Percentiles rank a stretch among this genome's conserved stretches.
These are phyloP conservation scores for Serendipita sp. DNA, from an alignment of 768 basidiomycete species.

Conservation along the genomic window DNA sequence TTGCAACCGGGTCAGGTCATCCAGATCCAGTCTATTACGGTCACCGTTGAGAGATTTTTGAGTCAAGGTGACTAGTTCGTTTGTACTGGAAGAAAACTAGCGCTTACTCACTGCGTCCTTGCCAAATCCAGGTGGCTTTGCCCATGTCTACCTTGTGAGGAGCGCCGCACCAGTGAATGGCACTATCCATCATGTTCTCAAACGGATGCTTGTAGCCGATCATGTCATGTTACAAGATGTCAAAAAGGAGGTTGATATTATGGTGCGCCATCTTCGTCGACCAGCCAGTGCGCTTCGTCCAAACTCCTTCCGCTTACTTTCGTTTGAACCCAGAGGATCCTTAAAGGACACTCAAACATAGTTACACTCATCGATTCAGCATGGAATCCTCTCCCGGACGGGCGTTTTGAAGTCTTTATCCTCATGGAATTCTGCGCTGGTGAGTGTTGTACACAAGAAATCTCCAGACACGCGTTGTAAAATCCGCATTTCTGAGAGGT, in stretches of 20 bases:
- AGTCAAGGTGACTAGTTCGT: constrained; percentile 52
- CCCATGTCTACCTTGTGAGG: constrained; percentile 90
- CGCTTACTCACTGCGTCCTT: background rate
- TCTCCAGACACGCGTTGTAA: no score
- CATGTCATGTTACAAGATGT: constrained; percentile 85
- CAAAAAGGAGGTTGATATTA: constrained; percentile 95
- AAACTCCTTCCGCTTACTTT: constrained; percentile 12
- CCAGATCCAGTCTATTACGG: constrained; percentile 72
- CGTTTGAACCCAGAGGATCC: constrained; percentile 43
- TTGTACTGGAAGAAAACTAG: background rate
- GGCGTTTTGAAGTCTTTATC: constrained; percentile 89
- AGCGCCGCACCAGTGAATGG: constrained; percentile 76
- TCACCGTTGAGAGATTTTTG: constrained; percentile 87
- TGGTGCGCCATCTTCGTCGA: constrained; percentile 39
- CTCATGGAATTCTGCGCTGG: constrained; percentile 97
- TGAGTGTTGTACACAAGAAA: constrained; percentile 18
- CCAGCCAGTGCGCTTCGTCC: constrained; percentile 14
- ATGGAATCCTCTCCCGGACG: constrained; percentile 69
- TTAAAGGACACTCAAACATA: constrained; percentile 88
- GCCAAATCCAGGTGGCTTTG: constrained; percentile 65
- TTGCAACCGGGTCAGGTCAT: constrained; percentile 62
- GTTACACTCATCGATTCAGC: constrained; percentile 93
- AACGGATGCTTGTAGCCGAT: constrained; percentile 84
- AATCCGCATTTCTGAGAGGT: no score
- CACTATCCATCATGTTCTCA: constrained; percentile 90